A percentile compares a stretch with the other conserved stretches of the same genome.
phyloP scores from a whole-genome alignment of 1,139 yeast genomes.

The Kodamaea sp. region DNA sequence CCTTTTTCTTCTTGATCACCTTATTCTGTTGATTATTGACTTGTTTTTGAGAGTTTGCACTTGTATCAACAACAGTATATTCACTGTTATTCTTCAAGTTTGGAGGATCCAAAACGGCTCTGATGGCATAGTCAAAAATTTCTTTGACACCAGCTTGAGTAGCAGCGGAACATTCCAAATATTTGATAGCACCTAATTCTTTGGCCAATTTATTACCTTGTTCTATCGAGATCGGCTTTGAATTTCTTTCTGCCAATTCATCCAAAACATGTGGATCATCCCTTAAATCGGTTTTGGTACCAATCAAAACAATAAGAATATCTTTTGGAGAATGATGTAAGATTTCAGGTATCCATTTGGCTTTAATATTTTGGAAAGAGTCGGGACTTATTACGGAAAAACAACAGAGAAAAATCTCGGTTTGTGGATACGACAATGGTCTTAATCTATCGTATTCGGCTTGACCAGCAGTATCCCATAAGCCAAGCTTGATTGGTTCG shows the following conservation, averaged over 20 bases:
- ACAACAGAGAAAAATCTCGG: constrained; percentile 84
- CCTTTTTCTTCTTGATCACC: constrained; percentile 25
- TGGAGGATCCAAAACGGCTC: constrained; percentile 64
- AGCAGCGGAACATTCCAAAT: constrained; percentile 91
- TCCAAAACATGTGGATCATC: constrained; percentile 77
- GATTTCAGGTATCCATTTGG: constrained; percentile 84
- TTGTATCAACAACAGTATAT: constrained; percentile 7
- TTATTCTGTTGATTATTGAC: neutral
- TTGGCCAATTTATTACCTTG: constrained; percentile 69
- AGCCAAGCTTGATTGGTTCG: constrained; percentile 74
- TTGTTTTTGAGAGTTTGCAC: constrained; percentile 6
- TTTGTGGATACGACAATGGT: constrained; percentile 89
- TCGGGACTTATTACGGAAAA: constrained; percentile 83
- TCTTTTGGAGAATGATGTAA: constrained; percentile 79
- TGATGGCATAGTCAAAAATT: constrained; percentile 77
- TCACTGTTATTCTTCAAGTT: constrained; percentile 11
- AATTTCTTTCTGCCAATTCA: constrained; percentile 60
- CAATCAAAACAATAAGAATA: constrained; percentile 73
- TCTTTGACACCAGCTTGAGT: constrained; percentile 83
- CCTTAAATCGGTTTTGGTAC: constrained; percentile 82
- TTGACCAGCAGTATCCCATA: constrained; percentile 99
- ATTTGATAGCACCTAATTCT: constrained; percentile 69
- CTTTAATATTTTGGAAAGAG: constrained; percentile 72
- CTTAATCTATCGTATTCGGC: constrained; percentile 88
- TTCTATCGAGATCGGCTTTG: constrained; percentile 55